phyloP scores from a whole-genome alignment of 805 yeast genomes.

The Candida montana region DNA sequence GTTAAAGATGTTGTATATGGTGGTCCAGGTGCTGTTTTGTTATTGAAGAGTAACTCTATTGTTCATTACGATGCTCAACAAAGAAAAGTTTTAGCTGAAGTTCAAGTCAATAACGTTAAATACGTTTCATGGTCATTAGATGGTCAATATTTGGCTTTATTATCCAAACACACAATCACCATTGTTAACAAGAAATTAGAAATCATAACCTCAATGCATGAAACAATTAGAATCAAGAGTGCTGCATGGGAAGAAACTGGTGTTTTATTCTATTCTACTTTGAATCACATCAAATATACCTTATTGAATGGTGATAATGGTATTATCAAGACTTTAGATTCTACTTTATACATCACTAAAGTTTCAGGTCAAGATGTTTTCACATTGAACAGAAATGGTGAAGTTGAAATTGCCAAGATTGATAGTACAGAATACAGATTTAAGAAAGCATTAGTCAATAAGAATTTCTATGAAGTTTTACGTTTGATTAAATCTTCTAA shows the following conservation, averaged over 20 bases:
- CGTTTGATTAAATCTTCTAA: constrained; percentile 84
- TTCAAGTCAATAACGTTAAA: constrained; percentile 72
- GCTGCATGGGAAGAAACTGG: constrained; percentile 97
- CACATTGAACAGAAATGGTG: constrained; percentile 81
- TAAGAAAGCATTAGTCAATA: constrained; percentile 86
- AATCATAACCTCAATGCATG: constrained; percentile 80
- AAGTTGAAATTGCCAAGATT: constrained; percentile 68
- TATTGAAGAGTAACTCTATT: constrained; percentile 68
- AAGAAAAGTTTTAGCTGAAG: constrained; percentile 66
- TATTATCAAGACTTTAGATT: constrained; percentile 85
- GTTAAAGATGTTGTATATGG: constrained; percentile 72
- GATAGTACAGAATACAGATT: constrained; percentile 98
- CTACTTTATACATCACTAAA: constrained; percentile 75
- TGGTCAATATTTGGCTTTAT: constrained; percentile 80
- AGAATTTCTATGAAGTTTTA: constrained; percentile 86
- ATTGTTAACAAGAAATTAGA: constrained; percentile 78
- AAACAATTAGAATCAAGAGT: constrained; percentile 92
- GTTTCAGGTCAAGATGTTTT: constrained; percentile 67
- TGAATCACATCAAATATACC: constrained; percentile 93
- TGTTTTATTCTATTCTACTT: constrained; percentile 86
- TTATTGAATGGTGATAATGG: constrained; percentile 93
- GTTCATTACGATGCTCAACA: constrained; percentile 90
- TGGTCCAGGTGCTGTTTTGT: constrained; percentile 77
- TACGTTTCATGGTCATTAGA: constrained; percentile 86
- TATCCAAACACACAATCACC: constrained; percentile 89